Evolutionary conservation across 495 filamentous ascomycete genomes (phyloP), one percentile per base, ranked within the genome.

Genomic region (Pyrenula aspistea): DNA sequence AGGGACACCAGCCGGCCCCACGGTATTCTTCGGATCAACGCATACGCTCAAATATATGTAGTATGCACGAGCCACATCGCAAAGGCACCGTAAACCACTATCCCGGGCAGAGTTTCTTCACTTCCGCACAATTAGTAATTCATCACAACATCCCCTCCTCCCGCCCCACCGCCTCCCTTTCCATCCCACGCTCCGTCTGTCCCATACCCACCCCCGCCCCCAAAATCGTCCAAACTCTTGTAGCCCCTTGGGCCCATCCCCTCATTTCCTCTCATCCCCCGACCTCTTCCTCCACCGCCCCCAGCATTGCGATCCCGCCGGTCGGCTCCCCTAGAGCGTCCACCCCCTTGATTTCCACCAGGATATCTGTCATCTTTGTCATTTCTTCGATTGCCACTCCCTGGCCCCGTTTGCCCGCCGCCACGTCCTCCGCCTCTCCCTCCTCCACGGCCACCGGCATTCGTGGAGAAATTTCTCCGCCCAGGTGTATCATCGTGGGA

Each of bases 391-490:
- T n/a, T n/a, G 8, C 31, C 31, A 15, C 31, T 42, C 31, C 73
- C 20, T 73, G 61, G 3, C 70, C 73, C 56, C 61, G 66, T 54
- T 75, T 73, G 47, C 63, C 60, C 22, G 22, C 67, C 60, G n/a
- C 71, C 68, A 56, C 71, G 66, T 56, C 67, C 71, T 60, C 72
- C 63, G 19, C 64, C 57, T 63, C 78, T 56, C 31, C 77, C 71
- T 56, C 77, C 69, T 51, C 71, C 57, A 55, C 76, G 73, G 54
- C 81, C 73, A 51, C 77, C 75, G 23, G 76, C 73, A 58, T 73
- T 70, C 51, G 63, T 61, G 36, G 70, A 65, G 22, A 73, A 71
- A 15, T 74, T 68, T 22, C 72, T 70, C 59, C 61, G 56, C 36
- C 59, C 64, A 47, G 73, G 68, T 49, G 71, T 65, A 49, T 61